Evolutionary conservation across 176 grass and related monocot genomes (phyloP).

Genomic region (Leersia perrieri): DNA sequence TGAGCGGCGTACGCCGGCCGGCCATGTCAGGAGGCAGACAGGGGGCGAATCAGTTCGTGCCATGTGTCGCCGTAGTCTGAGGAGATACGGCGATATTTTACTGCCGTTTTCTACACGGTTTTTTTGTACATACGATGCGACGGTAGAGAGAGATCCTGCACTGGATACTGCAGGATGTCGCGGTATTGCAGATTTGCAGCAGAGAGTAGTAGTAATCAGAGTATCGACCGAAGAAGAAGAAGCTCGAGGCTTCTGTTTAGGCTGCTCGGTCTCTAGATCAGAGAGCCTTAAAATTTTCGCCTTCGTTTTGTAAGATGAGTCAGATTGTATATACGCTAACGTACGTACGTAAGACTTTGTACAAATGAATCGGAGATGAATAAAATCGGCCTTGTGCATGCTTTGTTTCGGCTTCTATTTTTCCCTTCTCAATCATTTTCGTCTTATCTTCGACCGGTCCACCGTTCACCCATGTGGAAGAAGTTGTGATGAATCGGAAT

Average conservation of each 20-base stretch:
- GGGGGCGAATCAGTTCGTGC: neutral
- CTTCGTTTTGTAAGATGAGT: neutral
- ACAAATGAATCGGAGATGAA: constrained; percentile 14
- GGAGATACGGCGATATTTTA: neutral
- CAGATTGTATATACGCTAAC: constrained; percentile 32
- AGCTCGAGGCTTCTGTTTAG: neutral
- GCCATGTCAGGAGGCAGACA: neutral
- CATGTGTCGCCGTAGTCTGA: constrained; percentile 4
- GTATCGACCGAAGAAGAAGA: constrained; percentile 8
- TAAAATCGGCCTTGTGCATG: constrained; percentile 6
- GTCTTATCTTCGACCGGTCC: neutral
- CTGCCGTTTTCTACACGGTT: constrained; percentile 16
- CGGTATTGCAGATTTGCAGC: neutral
- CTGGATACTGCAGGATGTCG: neutral
- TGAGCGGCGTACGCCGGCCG: neutral
- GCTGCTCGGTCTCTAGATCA: constrained; percentile 2
- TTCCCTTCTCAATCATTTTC: neutral
- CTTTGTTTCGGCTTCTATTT: neutral
- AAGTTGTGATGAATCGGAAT: no score
- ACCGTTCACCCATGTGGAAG: neutral
- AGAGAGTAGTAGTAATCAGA: neutral
- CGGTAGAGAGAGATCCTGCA: neutral
- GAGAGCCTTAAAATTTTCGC: constrained; percentile 10
- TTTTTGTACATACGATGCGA: constrained; percentile 27
- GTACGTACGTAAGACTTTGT: constrained; percentile 23